Evolutionary conservation across 495 filamentous ascomycete genomes (phyloP).

Genomic region (Penicillium goetzii): DNA sequence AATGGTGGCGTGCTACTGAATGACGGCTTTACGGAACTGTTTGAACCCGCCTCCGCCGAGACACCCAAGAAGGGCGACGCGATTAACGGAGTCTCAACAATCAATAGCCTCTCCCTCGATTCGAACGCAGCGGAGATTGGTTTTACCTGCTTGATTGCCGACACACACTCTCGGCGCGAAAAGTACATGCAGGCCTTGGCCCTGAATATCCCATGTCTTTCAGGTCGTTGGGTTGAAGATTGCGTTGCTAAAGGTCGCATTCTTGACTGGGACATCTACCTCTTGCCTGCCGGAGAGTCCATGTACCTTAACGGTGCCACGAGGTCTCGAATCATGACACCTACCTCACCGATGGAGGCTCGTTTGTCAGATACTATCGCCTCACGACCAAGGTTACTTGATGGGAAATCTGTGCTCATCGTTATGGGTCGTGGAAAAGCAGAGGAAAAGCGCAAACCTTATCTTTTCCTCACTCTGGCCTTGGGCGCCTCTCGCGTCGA

Average conservation of each 20-base stretch:
- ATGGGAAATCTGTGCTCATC: conserved; percentile 70
- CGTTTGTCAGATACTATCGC: conserved; percentile 60
- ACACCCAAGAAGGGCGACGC: conserved; percentile 33
- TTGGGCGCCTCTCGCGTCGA: conserved; percentile 71
- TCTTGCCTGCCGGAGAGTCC: conserved; percentile 85
- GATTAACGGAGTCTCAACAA: conserved; percentile 13
- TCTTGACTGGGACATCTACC: conserved; percentile 78
- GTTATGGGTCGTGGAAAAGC: conserved; percentile 70
- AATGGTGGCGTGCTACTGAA: conserved; percentile 76
- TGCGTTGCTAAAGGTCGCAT: conserved; percentile 63
- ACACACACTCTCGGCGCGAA: conserved; percentile 81
- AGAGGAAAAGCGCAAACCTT: conserved; percentile 63
- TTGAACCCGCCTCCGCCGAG: conserved; percentile 54
- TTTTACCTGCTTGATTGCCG: conserved; percentile 84
- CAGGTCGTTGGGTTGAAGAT: conserved; percentile 76
- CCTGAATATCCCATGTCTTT: conserved; percentile 83
- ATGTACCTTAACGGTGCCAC: conserved; percentile 75
- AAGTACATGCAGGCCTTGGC: conserved; percentile 97
- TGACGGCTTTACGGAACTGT: conserved; percentile 83
- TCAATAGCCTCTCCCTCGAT: conserved; percentile 50
- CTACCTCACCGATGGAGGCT: conserved; percentile 60
- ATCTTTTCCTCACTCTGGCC: conserved; percentile 75
- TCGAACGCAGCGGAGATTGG: conserved; percentile 58
- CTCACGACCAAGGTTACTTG: conserved; percentile 62
- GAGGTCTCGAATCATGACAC: conserved; percentile 68